Percentiles rank a stretch among this genome's conserved stretches.
Evolutionary conservation across 139 green algal genomes (phyloP).

Genomic region (Chlorella sp.): DNA sequence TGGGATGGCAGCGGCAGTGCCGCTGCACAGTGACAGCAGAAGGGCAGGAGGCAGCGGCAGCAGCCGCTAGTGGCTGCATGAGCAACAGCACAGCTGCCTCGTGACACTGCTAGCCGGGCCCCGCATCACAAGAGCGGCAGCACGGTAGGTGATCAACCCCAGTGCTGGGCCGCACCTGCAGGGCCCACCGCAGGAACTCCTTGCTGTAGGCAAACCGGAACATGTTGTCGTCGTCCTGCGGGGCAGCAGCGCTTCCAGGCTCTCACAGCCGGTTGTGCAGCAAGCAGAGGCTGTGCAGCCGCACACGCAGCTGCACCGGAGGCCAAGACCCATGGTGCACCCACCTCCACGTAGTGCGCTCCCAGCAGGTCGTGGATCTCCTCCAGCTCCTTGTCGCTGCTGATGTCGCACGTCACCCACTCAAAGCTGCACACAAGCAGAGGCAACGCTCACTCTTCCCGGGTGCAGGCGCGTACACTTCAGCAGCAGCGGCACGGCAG

Average conservation of each 20-base stretch:
- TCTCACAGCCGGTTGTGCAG: no score
- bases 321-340: no score
- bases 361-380: conserved; percentile 94
- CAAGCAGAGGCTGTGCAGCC: no score
- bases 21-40: neutral
- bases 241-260: no score
- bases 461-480: no score
- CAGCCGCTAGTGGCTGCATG: no score
- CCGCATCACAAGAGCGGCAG: neutral
- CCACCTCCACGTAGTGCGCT: conserved; percentile 82
- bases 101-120: neutral
- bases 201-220: conserved; percentile 94
- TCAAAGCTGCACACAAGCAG: conserved; percentile 72
- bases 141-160: no score
- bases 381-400: conserved; percentile 61
- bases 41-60: neutral
- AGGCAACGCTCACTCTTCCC: no score
- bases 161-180: conserved; percentile 41
- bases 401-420: conserved; percentile 92
- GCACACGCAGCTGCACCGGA: no score
- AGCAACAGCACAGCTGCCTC: neutral
- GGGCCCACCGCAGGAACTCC: conserved; percentile 92
- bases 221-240: conserved; percentile 98
- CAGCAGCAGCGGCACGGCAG: no score
- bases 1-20: no score